Conservation (phyloP, 352 stramenopile species). For the Vaucheria bursata region DNA sequence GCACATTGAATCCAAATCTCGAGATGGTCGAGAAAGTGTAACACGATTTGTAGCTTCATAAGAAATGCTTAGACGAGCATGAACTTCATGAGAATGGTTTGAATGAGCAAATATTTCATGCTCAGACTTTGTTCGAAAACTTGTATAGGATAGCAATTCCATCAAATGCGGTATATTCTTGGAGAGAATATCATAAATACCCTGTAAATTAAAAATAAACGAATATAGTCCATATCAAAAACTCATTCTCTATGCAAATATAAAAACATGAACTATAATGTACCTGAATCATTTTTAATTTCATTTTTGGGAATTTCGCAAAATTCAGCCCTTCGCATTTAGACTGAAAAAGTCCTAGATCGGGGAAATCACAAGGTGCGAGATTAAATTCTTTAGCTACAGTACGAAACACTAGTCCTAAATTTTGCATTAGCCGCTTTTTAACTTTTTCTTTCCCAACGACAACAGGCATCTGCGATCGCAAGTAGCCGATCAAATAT, state of each 20-base stretch:
- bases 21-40: no score
- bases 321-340: slow-evolving; percentile 48
- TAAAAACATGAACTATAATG: no score
- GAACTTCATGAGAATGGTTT: no score
- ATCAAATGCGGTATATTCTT: slow-evolving; percentile 40
- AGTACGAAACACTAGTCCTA: slow-evolving; percentile 88
- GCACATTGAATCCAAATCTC: no score
- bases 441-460: slow-evolving; percentile 93
- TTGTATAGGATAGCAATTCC: slow-evolving; percentile 36
- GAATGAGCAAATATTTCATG: background rate
- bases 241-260: no score
- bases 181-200: slow-evolving; percentile 35
- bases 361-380: slow-evolving; percentile 77
- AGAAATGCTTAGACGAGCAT: no score
- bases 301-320: slow-evolving; percentile 45
- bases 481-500: slow-evolving; percentile 76
- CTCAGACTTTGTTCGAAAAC: slow-evolving; percentile 19
- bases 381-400: slow-evolving; percentile 94
- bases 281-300: slow-evolving; percentile 40
- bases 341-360: slow-evolving; percentile 57
- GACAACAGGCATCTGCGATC: slow-evolving; percentile 88
- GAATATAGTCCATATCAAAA: no score
- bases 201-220: no score
- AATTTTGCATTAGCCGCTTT: slow-evolving; percentile 73
- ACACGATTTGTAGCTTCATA: no score